Conservation (phyloP, 2,329 filamentous ascomycete genomes). For the Verticillium isaacii region DNA sequence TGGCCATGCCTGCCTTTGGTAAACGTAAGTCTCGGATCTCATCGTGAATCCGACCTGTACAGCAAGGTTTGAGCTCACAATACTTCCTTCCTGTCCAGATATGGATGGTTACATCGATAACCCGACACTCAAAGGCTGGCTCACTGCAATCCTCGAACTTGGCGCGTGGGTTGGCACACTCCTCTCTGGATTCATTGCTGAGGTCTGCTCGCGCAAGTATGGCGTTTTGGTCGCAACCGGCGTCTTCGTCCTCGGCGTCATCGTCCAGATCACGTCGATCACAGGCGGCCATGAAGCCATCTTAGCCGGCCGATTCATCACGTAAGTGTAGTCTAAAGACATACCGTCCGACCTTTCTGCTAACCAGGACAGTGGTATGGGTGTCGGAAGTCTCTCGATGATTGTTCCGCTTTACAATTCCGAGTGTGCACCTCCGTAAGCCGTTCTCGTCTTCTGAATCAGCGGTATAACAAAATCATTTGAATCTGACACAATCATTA, state of each 20-base stretch:
- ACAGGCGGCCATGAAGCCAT: constrained; percentile 53
- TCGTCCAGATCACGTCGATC: constrained; percentile 62
- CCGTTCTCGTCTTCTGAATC: not conserved
- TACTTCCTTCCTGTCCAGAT: constrained; percentile 26
- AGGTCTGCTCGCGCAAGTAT: constrained; percentile 64
- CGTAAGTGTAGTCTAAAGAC: constrained; percentile 25
- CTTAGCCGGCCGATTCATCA: constrained; percentile 67
- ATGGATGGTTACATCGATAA: constrained; percentile 51
- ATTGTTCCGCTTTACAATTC: constrained; percentile 52
- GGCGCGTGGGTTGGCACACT: constrained; percentile 74
- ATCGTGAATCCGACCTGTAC: constrained; percentile 1
- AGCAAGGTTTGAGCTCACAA: too few species aligned
- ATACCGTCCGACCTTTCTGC: not conserved
- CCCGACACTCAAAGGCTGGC: constrained; percentile 53
- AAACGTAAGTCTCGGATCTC: constrained; percentile 31
- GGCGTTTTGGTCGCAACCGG: constrained; percentile 60
- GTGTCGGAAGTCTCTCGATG: constrained; percentile 64
- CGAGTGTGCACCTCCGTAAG: constrained; percentile 37
- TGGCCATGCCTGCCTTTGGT: constrained; percentile 51
- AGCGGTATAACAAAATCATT: not conserved
- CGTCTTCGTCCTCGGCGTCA: constrained; percentile 66
- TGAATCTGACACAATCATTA: not conserved
- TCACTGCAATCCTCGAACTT: constrained; percentile 67
- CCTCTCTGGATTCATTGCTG: constrained; percentile 66
- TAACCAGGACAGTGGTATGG: constrained; percentile 47